phyloP scores from a whole-genome alignment of 345 rosid species.

The Syzygium oleosum region DNA sequence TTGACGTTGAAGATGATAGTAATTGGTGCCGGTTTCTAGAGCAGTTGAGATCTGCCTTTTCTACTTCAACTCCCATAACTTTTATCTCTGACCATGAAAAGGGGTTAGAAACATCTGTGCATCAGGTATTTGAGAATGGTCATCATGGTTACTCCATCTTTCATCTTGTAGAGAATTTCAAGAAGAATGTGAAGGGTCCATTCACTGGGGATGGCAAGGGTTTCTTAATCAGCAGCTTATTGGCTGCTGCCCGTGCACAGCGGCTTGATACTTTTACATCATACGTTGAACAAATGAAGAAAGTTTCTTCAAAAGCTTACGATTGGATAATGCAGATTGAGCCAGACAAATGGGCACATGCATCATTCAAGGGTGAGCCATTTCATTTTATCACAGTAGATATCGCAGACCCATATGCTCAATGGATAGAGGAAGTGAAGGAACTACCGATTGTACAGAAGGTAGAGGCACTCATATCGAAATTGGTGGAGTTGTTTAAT shows the following conservation, averaged over 20 bases:
- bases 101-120: slow-evolving; percentile 43
- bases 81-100: slow-evolving; percentile 77
- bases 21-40: slow-evolving; percentile 86
- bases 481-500: slow-evolving; percentile 49
- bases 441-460: slow-evolving; percentile 65
- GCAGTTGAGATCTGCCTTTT: slow-evolving; percentile 50
- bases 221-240: slow-evolving; percentile 48
- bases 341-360: slow-evolving; percentile 59
- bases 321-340: slow-evolving; percentile 78
- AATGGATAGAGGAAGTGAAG: slow-evolving; percentile 70
- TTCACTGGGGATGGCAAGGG: slow-evolving; percentile 77
- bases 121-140: slow-evolving; percentile 57
- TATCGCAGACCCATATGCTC: slow-evolving; percentile 44
- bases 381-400: slow-evolving; percentile 52
- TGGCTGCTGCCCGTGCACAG: slow-evolving; percentile 74
- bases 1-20: slow-evolving; percentile 63
- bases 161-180: slow-evolving; percentile 68
- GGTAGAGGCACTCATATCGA: slow-evolving; percentile 37
- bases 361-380: slow-evolving; percentile 64
- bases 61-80: slow-evolving; percentile 46
- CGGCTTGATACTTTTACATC: slow-evolving; percentile 47
- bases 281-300: slow-evolving; percentile 50
- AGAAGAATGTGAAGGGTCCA: slow-evolving; percentile 62
- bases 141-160: slow-evolving; percentile 67
- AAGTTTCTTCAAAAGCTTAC: slow-evolving; percentile 57